Base-by-base conservation (phyloP, 495 filamentous ascomycete species). In the Haplographium delicatum region DNA sequence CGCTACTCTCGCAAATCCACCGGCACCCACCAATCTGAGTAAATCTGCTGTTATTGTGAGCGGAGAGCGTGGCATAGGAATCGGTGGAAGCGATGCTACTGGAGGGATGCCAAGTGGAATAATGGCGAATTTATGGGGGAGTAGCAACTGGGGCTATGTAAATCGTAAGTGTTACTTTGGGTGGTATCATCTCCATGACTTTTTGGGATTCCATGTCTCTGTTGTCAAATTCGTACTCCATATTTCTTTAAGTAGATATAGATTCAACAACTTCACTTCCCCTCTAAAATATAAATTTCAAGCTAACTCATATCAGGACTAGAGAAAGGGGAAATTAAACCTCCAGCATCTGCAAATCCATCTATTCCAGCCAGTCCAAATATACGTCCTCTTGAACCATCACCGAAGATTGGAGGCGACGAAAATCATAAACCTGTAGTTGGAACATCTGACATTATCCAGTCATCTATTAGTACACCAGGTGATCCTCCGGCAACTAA, bases 111-210 rank as follows among this genome's bases (percentile, higher is more conserved):
- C 89, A 0, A 85, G 82, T 50, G 89, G 86, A 16, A 80, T 94
- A 56, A 82, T 95, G 76, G 90, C 89, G 16, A 96, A 96, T 59
- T 71, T 93, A 46, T 96, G 90, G 90, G 90, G 90, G 37, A 91
- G 82, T 66, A 82, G 80, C 30, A 82, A 89, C 31, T 94, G 88
- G 85, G 82, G 85, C 5, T 83, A 85, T 48, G 70, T 90, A 22
- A 88, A 88, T 56, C 50, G 51, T 19, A n/a, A n/a, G n/a, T n/a
- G n/a, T n/a, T n/a, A n/a, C n/a, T n/a, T n/a, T n/a, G n/a, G n/a
- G n/a, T n/a, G n/a, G n/a, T n/a, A n/a, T n/a, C n/a, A n/a, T n/a
- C n/a, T n/a, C n/a, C n/a, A n/a, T n/a, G n/a, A n/a, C n/a, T n/a
- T n/a, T n/a, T n/a, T n/a, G n/a, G n/a, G n/a, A n/a, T n/a, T n/a